A percentile compares a stretch with the other conserved stretches of the same genome.
phyloP scores from a whole-genome alignment of 2,329 filamentous ascomycete species.

The Cadophora malorum region DNA sequence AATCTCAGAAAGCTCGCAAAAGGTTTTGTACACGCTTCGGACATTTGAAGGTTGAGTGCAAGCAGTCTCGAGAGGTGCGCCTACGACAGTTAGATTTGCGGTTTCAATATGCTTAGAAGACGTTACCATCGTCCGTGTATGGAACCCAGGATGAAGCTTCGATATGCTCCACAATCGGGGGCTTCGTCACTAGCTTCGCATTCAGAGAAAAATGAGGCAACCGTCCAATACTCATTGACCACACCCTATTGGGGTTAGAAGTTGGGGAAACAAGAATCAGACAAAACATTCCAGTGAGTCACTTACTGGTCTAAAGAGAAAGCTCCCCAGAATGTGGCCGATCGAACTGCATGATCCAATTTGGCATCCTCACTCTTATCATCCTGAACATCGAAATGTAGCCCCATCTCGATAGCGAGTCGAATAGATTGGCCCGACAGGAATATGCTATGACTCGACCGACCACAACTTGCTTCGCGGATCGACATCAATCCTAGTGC shows the following conservation, averaged over 20 bases:
- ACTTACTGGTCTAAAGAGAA: conserved; percentile 61
- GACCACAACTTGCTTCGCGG: conserved; percentile 73
- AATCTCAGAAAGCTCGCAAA: conserved; percentile 75
- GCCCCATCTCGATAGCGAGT: conserved; percentile 62
- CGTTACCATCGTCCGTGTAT: conserved; percentile 46
- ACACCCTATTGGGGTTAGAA: too few species aligned
- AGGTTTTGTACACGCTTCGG: conserved; percentile 70
- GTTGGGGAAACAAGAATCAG: too few species aligned
- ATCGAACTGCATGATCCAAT: conserved; percentile 55
- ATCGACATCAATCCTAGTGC: conserved; percentile 79
- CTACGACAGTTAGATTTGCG: too few species aligned
- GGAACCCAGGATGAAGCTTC: conserved; percentile 61
- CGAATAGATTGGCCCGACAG: conserved; percentile 76
- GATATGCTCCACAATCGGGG: conserved; percentile 63
- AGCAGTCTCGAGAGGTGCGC: conserved; percentile 60
- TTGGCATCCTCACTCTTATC: conserved; percentile 51
- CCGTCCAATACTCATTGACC: conserved; percentile 69
- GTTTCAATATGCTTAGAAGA: too few species aligned
- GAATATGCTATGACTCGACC: conserved; percentile 76
- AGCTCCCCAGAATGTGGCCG: conserved; percentile 58
- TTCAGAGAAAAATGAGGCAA: conserved; percentile 65
- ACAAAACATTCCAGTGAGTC: too few species aligned
- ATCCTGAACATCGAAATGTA: conserved; percentile 35
- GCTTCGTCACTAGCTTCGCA: conserved; percentile 63
- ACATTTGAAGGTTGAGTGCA: conserved; percentile 71